Evolutionary conservation across 495 filamentous ascomycete species (phyloP), one percentile per base, ranked within the genome.

Genomic region (Penicillium argentinense): DNA sequence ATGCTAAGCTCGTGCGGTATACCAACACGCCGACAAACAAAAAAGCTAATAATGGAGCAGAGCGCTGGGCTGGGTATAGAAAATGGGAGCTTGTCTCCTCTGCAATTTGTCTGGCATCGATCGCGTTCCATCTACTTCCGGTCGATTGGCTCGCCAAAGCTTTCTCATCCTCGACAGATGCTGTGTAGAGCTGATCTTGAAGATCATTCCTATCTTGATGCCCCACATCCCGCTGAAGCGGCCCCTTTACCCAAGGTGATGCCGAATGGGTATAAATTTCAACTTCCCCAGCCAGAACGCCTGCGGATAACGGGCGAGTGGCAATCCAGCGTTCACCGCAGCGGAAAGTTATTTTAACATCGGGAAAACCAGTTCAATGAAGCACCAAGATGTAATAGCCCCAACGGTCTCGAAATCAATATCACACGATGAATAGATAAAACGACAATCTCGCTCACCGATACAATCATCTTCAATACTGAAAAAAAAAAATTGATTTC

Each of bases 281-380:
- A 26, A 26, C 11, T 26, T 26, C 25, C 25, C 25, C 25, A 5
- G 25, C 25, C 25, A 26, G 25, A 11, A 26, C 11, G 25, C 25
- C 25, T 26, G 25, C 25, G 25, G 25, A 26, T 26, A 26, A 26
- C 25, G 25, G 25, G 25, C 25, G 25, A 26, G 11, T 26, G 25
- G 25, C 11, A 26, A 26, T 26, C 25, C 25, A 26, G 25, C 25
- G 25, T 26, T 11, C 25, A 26, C 5, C 25, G 25, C 25, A 11
- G 25, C 25, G 25, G 25, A 26, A 26, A 26, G 11, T 26, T 26
- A 26, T 26, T 26, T 57, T 59, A 26, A 56, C 49, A 30, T 53
- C n/a, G n/a, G n/a, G n/a, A n/a, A n/a, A n/a, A n/a, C n/a, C n/a
- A n/a, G n/a, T n/a, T n/a, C n/a, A n/a, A n/a, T n/a, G n/a, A n/a